Evolutionary conservation across 2,329 filamentous ascomycete genomes (phyloP), one percentile per base, ranked within the genome.

Genomic region (Curvularia hawaiiensis): DNA sequence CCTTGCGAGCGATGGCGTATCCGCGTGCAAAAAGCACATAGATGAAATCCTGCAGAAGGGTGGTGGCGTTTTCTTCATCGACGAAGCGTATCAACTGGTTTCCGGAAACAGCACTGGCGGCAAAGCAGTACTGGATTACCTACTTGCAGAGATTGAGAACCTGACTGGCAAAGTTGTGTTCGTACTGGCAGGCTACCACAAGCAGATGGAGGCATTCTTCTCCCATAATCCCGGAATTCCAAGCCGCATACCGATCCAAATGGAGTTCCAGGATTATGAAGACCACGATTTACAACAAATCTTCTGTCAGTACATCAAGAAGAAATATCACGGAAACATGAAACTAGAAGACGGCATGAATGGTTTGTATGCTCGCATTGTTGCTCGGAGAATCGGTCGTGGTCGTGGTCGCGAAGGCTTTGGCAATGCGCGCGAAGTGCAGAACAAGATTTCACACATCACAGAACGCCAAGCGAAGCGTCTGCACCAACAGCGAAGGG

Each of bases 191-290:
- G 90, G 91, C 0, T 93, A 93, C 72, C 80, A 80, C 48, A 87
- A 86, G 63, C 81, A 90, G 60, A 93, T 94, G 90, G 89, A 93
- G 64, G 81, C 81, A 0, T 91, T 93, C 70, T 92, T 91, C 46
- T 80, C 84, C 0, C 89, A 92, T 59, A 93, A 93, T 44, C 86
- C 86, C 0, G 90, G 90, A 0, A 78, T 93, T 3, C 79, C 84
- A 0, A 90, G 88, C 61, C 85, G 90, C 0, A 87, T 94, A 38
- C 90, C 90, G 0, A 78, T 85, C 11, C 76, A 82, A 33, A 79
- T 93, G 65, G 81, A 84, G 41, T 94, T 93, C 54, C 77, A 83
- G 0, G 90, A 94, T 70, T 93, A 91, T 60, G 78, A 78, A 0
- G 87, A 93, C 46, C 65, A 77, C 0, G 89, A 93, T 62, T 78